Evolutionary conservation across 2,329 filamentous ascomycete species (phyloP).

Genomic region (Stagonosporopsis tanaceti): DNA sequence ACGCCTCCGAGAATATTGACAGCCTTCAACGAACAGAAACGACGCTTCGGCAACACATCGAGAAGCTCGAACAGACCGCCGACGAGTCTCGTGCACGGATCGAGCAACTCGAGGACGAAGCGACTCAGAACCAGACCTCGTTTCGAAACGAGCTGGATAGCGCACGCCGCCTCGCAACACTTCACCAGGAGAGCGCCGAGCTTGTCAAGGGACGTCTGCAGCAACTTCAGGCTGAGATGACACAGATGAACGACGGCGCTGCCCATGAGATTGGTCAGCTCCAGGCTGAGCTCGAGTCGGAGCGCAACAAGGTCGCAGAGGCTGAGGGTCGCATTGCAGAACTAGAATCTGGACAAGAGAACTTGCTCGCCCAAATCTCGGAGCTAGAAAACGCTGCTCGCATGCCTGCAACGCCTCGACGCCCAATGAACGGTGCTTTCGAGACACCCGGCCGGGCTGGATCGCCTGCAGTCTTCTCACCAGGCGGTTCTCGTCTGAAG

Average conservation of each 20-base stretch:
- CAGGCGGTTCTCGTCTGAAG: conserved; percentile 62
- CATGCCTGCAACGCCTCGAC: conserved; percentile 62
- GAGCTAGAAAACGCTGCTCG: conserved; percentile 47
- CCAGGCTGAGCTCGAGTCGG: conserved; percentile 59
- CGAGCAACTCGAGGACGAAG: conserved; percentile 84
- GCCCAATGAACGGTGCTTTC: conserved; percentile 59
- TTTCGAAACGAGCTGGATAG: conserved; percentile 88
- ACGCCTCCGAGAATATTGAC: conserved; percentile 79
- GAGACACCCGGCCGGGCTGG: conserved; percentile 60
- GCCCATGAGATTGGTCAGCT: conserved; percentile 63
- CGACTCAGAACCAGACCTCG: conserved; percentile 81
- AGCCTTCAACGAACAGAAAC: conserved; percentile 81
- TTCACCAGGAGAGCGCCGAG: conserved; percentile 78
- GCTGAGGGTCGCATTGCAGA: conserved; percentile 70
- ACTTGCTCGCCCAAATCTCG: conserved; percentile 64
- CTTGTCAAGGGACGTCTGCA: conserved; percentile 75
- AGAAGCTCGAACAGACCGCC: conserved; percentile 84
- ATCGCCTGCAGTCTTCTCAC: conserved; percentile 62
- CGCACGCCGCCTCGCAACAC: conserved; percentile 79
- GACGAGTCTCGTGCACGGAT: conserved; percentile 84
- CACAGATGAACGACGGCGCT: conserved; percentile 72
- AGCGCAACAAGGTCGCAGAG: conserved; percentile 66
- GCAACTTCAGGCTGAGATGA: conserved; percentile 70
- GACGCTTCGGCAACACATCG: conserved; percentile 79
- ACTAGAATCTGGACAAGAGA: conserved; percentile 69